These are phyloP conservation scores for Leishmania arabica DNA, from an alignment of 208 protist species.

Conservation along the genomic window DNA sequence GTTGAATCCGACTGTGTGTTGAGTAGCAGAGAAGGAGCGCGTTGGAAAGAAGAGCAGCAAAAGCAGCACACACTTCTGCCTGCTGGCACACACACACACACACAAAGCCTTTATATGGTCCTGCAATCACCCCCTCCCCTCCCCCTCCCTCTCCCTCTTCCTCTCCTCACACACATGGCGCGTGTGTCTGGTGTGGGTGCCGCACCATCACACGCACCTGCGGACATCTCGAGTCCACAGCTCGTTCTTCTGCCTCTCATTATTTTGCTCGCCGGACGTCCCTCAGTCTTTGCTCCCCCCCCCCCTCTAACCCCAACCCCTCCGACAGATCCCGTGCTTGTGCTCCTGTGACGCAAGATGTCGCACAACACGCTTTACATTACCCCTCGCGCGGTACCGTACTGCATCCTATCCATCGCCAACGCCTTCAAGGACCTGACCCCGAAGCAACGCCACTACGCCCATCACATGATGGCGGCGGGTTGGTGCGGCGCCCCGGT, in stretches of 20 bases:
- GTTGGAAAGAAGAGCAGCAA: no score
- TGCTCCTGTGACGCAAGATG: background rate
- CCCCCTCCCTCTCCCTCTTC: background rate
- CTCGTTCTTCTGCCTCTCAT: background rate
- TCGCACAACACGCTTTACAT: constrained; percentile 36
- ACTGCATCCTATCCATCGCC: constrained; percentile 57
- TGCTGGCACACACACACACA: background rate
- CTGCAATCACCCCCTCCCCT: background rate
- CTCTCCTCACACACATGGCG: background rate
- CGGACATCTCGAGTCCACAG: background rate
- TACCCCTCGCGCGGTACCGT: constrained; percentile 66
- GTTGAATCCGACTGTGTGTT: no score
- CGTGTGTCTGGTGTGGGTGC: background rate
- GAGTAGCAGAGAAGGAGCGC: no score
- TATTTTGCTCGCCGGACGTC: background rate
- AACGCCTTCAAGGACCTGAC: constrained; percentile 80
- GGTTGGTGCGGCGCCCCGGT: constrained; percentile 61
- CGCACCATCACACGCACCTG: background rate
- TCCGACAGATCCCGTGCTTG: background rate
- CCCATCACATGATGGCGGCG: constrained; percentile 74
- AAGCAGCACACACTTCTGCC: background rate
- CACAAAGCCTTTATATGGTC: background rate
- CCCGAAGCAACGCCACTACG: constrained; percentile 73
- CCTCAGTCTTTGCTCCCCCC: background rate
- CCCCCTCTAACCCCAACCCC: background rate